These are phyloP conservation scores for Phanerodontia chrysosporium DNA, from an alignment of 768 basidiomycete genomes.

Conservation along the genomic window DNA sequence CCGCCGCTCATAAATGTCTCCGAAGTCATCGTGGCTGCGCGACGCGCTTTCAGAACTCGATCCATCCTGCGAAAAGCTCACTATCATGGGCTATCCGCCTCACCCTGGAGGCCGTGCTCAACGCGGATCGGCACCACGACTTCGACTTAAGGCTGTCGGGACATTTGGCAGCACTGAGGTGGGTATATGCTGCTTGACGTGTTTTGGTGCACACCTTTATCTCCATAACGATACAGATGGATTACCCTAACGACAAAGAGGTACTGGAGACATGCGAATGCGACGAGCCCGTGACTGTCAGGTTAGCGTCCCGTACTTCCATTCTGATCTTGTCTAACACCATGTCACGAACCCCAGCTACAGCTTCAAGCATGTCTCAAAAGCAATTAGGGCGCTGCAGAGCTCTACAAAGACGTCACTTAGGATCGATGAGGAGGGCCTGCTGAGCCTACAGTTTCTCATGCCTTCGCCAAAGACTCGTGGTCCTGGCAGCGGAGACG, in stretches of 20 bases:
- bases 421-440: slow-evolving; percentile 76
- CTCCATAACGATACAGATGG: too few species aligned
- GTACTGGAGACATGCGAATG: slow-evolving; percentile 92
- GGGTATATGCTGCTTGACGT: neutral
- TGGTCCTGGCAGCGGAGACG: slow-evolving; percentile 38
- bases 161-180: slow-evolving; percentile 87
- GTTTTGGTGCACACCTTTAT: too few species aligned
- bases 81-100: slow-evolving; percentile 74
- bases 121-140: slow-evolving; percentile 48
- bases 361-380: slow-evolving; percentile 71
- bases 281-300: slow-evolving; percentile 45
- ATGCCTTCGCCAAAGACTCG: slow-evolving; percentile 52
- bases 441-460: slow-evolving; percentile 86
- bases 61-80: slow-evolving; percentile 80
- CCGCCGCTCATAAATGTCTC: neutral
- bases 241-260: slow-evolving; percentile 90
- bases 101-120: slow-evolving; percentile 24
- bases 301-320: too few species aligned
- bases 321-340: too few species aligned
- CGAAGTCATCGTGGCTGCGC: slow-evolving; percentile 84
- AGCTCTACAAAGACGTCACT: slow-evolving; percentile 86
- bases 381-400: slow-evolving; percentile 70
- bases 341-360: too few species aligned
- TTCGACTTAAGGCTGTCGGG: slow-evolving; percentile 78
- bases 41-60: slow-evolving; percentile 92